These are phyloP conservation scores for Amanita subjunquillea DNA, from an alignment of 768 basidiomycete genomes.

Conservation along the genomic window DNA sequence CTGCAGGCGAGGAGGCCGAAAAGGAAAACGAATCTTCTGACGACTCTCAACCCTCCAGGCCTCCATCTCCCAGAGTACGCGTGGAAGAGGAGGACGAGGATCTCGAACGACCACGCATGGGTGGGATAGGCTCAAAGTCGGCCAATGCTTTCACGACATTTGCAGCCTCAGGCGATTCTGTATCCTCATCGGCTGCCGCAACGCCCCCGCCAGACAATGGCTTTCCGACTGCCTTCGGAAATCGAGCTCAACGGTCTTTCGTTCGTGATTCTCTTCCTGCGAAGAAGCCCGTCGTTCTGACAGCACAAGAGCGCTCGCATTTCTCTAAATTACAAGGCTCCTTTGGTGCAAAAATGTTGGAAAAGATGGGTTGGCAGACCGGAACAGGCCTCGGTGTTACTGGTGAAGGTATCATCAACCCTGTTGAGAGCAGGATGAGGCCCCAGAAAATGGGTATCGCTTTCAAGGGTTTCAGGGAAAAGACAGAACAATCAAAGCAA, in stretches of 20 bases:
- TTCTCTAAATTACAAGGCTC: constrained; percentile 70
- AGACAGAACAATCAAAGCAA: constrained; percentile 72
- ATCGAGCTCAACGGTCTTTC: constrained; percentile 26
- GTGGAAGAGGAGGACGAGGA: constrained; percentile 40
- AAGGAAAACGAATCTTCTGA: constrained; percentile 30
- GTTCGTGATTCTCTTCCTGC: constrained; percentile 39
- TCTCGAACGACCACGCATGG: constrained; percentile 23
- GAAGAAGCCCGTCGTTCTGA: constrained; percentile 42
- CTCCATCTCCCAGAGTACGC: constrained; percentile 46
- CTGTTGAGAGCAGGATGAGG: constrained; percentile 76
- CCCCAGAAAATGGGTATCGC: constrained; percentile 85
- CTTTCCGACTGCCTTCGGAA: constrained; percentile 32
- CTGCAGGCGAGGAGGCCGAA: constrained; percentile 26
- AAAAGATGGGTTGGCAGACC: constrained; percentile 92
- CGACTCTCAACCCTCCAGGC: constrained; percentile 39
- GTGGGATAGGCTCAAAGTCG: constrained; percentile 27
- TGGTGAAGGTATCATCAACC: constrained; percentile 80
- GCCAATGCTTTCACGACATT: constrained; percentile 18
- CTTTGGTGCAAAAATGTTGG: constrained; percentile 83
- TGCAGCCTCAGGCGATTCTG: constrained; percentile 12
- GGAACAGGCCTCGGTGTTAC: constrained; percentile 68
- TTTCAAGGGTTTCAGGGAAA: constrained; percentile 80
- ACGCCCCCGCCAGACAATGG: constrained; percentile 13
- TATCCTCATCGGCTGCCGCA: constrained; percentile 13
- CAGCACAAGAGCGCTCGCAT: constrained; percentile 62